Conservation (phyloP, 371 early-diverging fungal species). For the Lichtheimia hyalospora region DNA sequence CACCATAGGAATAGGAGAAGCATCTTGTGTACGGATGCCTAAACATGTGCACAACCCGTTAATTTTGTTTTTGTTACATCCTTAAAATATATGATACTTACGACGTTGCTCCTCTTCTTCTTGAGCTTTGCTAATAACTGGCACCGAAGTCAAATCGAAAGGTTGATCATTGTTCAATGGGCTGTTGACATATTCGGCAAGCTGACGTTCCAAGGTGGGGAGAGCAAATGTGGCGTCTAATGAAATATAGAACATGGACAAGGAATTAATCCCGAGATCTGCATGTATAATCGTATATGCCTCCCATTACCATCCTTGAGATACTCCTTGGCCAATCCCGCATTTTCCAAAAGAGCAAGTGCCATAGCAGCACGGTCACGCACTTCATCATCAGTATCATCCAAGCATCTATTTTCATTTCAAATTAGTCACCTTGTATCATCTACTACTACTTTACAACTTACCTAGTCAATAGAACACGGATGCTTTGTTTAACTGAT, state of each 20-base stretch:
- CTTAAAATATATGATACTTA: slow-evolving; percentile 18
- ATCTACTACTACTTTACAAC: not conserved
- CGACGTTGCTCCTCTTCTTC: slow-evolving; percentile 66
- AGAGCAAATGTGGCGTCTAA: slow-evolving; percentile 83
- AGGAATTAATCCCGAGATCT: not conserved
- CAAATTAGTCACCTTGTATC: no score
- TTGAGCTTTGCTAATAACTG: slow-evolving; percentile 81
- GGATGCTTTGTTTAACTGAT: slow-evolving; percentile 75
- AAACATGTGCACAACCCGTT: not conserved
- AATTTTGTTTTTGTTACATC: not conserved
- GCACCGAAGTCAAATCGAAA: slow-evolving; percentile 82
- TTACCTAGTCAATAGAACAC: slow-evolving; percentile 77
- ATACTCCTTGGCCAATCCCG: slow-evolving; percentile 56
- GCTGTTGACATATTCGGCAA: slow-evolving; percentile 79
- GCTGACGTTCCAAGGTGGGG: slow-evolving; percentile 82
- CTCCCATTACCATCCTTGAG: slow-evolving; percentile 57
- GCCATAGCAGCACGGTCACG: slow-evolving; percentile 95
- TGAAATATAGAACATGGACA: not conserved
- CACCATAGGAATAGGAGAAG: slow-evolving; percentile 32
- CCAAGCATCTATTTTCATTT: slow-evolving; percentile 83
- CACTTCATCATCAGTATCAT: slow-evolving; percentile 97
- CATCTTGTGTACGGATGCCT: slow-evolving; percentile 32
- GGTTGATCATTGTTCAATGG: slow-evolving; percentile 58
- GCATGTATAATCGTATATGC: not conserved
- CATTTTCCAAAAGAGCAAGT: slow-evolving; percentile 75